Evolutionary conservation across 1,284 basidiomycete species (phyloP).

Genomic region (Microbotryum saponariae): DNA sequence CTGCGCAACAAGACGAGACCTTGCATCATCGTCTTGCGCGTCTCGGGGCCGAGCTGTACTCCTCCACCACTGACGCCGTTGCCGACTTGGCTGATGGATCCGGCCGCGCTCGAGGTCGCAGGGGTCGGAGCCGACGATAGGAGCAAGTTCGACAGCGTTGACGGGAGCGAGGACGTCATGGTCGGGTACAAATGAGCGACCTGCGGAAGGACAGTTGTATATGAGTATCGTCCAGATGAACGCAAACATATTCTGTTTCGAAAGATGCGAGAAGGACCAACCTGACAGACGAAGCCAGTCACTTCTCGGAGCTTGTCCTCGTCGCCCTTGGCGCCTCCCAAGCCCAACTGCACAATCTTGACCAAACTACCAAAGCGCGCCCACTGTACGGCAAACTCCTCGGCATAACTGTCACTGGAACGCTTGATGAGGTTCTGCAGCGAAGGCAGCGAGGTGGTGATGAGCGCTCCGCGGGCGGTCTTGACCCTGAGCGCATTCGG

Average conservation of each 20-base stretch:
- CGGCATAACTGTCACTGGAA: constrained; percentile 81
- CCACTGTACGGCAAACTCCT: constrained; percentile 98
- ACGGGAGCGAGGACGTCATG: constrained; percentile 72
- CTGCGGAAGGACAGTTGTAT: constrained; percentile 41
- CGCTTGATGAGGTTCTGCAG: constrained; percentile 93
- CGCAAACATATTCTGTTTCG: too few species aligned
- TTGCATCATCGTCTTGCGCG: constrained; percentile 72
- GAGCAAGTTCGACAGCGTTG: constrained; percentile 65
- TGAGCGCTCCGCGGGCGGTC: constrained; percentile 39
- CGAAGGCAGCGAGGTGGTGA: constrained; percentile 53
- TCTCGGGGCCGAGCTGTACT: constrained; percentile 50
- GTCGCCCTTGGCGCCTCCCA: constrained; percentile 54
- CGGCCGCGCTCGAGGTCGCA: constrained; percentile 36
- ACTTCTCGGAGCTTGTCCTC: constrained; percentile 71
- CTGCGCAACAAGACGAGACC: constrained; percentile 88
- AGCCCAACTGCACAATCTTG: constrained; percentile 63
- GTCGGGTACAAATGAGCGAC: constrained; percentile 83
- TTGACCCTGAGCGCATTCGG: constrained; percentile 14
- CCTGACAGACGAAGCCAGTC: constrained; percentile 76
- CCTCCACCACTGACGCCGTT: constrained; percentile 25
- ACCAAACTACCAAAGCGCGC: constrained; percentile 86
- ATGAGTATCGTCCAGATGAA: too few species aligned
- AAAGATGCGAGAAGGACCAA: constrained; percentile 38
- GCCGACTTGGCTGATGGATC: constrained; percentile 6
- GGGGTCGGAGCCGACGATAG: constrained; percentile 64